phyloP scores from a whole-genome alignment of 2,329 filamentous ascomycete genomes.

The Cladosporium sp. region DNA sequence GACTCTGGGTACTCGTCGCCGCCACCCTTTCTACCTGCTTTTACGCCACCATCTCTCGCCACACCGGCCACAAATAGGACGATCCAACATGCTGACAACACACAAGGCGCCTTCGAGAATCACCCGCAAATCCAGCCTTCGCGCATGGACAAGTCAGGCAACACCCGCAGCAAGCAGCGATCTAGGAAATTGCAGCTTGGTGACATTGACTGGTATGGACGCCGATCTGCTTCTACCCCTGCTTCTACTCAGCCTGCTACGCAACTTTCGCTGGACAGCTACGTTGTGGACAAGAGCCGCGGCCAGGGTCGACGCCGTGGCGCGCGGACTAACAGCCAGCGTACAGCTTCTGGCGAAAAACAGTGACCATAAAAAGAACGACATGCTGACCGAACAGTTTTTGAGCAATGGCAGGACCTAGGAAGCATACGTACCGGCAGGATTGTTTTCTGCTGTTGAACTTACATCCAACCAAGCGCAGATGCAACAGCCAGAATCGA shows the following conservation, averaged over 20 bases:
- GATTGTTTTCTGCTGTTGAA: not conserved
- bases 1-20: slow-evolving; percentile 18
- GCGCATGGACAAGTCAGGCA: slow-evolving; percentile 57
- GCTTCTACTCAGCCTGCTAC: slow-evolving; percentile 25
- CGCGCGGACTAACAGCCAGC: not conserved
- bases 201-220: slow-evolving; percentile 89
- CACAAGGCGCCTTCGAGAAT: slow-evolving; percentile 35
- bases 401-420: slow-evolving; percentile 33
- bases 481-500: not conserved
- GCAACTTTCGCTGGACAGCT: slow-evolving; percentile 30
- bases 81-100: slow-evolving; percentile 31
- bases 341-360: not conserved
- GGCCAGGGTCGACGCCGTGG: slow-evolving; percentile 8
- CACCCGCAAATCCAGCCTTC: slow-evolving; percentile 43
- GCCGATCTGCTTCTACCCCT: slow-evolving; percentile 21
- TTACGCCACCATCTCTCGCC: not conserved
- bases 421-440: slow-evolving; percentile 21
- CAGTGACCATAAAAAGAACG: not conserved
- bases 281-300: slow-evolving; percentile 31
- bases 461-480: slow-evolving; percentile 1
- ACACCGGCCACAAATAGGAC: not conserved
- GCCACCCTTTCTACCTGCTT: slow-evolving; percentile 8
- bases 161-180: slow-evolving; percentile 73
- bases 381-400: slow-evolving; percentile 29
- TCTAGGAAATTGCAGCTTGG: slow-evolving; percentile 89